Evolutionary conservation across 2,329 filamentous ascomycete species (phyloP).

Genomic region (Colletotrichum lentis): DNA sequence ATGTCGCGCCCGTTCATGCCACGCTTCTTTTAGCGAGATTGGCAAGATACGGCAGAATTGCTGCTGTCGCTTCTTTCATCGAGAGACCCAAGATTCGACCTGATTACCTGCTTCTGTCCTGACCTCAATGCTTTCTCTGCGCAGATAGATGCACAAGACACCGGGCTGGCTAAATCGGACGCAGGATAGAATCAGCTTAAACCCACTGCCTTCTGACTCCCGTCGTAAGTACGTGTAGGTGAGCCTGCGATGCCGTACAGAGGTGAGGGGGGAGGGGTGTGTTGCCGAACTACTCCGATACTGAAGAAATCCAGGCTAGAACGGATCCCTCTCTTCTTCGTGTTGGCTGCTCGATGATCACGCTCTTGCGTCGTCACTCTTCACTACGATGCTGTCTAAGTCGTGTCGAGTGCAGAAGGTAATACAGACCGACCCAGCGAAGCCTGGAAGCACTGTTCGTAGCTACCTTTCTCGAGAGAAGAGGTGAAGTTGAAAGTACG

Average conservation of each 20-base stretch:
- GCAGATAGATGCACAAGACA: too few relatives aligned
- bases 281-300: background rate
- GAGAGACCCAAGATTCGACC: background rate
- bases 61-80: background rate
- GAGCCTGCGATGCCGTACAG: background rate
- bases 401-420: background rate
- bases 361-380: background rate
- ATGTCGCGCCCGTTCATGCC: background rate
- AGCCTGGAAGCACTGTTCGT: background rate
- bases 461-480: background rate
- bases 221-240: background rate
- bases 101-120: background rate
- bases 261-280: background rate
- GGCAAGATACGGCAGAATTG: background rate
- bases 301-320: background rate
- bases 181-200: background rate
- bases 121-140: too few relatives aligned
- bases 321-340: background rate
- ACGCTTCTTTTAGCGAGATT: background rate
- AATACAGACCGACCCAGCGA: background rate
- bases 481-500: background rate
- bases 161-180: too few relatives aligned
- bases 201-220: conserved; percentile 6
- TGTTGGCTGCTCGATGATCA: background rate
- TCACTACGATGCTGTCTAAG: background rate